Conservation (phyloP, 2,329 filamentous ascomycete species). For the Teratosphaeria zuluensis region DNA sequence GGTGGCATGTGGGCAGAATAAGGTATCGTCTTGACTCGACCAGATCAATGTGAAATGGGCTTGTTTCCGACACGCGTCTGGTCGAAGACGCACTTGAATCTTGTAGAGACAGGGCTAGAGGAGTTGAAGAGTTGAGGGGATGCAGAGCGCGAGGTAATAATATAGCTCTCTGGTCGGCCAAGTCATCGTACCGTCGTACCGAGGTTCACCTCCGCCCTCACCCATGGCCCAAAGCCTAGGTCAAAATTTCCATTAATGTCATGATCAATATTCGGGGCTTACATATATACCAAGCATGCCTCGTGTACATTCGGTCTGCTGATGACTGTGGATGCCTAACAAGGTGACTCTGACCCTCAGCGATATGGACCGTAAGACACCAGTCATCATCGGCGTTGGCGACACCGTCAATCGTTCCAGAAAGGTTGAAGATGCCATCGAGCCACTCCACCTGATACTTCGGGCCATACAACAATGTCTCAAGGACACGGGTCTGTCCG, state of each 20-base stretch:
- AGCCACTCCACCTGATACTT: conserved; percentile 51
- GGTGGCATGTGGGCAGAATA: neutral
- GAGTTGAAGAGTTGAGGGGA: no score
- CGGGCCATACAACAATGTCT: conserved; percentile 45
- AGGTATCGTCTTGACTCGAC: no score
- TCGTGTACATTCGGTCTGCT: neutral
- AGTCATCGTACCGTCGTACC: neutral
- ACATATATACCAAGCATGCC: neutral
- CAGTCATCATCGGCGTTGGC: conserved; percentile 53
- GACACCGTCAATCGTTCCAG: conserved; percentile 51
- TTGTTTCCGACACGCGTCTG: no score
- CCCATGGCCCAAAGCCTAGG: neutral
- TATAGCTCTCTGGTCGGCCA: neutral
- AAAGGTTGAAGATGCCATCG: conserved; percentile 43
- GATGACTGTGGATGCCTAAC: no score
- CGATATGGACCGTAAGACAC: conserved; percentile 21
- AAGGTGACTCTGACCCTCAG: neutral
- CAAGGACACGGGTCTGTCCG: conserved; percentile 35
- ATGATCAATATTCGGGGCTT: neutral
- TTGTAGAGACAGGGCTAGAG: no score
- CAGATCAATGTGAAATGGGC: no score
- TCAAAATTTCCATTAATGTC: neutral
- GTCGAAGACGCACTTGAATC: no score
- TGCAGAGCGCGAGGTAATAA: no score
- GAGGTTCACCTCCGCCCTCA: neutral